Base-by-base conservation (phyloP, 441 rosid species). In the Gossypium davidsonii region DNA sequence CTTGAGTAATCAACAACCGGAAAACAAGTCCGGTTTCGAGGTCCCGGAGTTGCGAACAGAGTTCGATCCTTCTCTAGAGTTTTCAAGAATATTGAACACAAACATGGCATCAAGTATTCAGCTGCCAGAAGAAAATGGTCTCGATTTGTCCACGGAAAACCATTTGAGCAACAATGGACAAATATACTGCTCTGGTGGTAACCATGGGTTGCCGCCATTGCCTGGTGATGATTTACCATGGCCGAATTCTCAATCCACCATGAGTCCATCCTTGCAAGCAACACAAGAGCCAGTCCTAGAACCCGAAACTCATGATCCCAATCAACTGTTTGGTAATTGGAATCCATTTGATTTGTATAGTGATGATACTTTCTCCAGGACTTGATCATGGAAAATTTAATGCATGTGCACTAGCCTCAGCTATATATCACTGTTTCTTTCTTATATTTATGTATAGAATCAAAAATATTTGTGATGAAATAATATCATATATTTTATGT, bases 151-250 rank as follows among this genome's bases (percentile, higher is more conserved):
- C 20, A 44, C 42, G 0, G 81, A 73, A 69, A 72, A 68, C 37
- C 75, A 76, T 73, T 72, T 75, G 23, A 68, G 18, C 49, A 70
- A 67, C 5, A 74, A 75, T 62, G 77, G 82, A 59, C 80, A 76
- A n/a, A 70, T 77, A 53, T 77, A 76, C 60, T 83, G 79, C 58
- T 71, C 61, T 18, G 83, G 76, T 44, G 83, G 74, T 44, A 72
- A 61, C 74, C 57, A 71, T 62, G 83, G 74, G 14, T 77, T 92
- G 83, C 94, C 95, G 26, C 94, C 90, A 1, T 82, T 92, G 77
- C 97, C 94, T 14, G 87, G 88, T 53, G 88, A 87, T 77, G 93
- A 85, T 63, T 64, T 77, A 28, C 70, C 79, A 4, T 89, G 96
- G 85, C 73, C 86, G 31, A 83, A 74, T 62, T 76, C 82, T 79